phyloP scores from a whole-genome alignment of 768 basidiomycete genomes.

The Dacryopinax spathularia region DNA sequence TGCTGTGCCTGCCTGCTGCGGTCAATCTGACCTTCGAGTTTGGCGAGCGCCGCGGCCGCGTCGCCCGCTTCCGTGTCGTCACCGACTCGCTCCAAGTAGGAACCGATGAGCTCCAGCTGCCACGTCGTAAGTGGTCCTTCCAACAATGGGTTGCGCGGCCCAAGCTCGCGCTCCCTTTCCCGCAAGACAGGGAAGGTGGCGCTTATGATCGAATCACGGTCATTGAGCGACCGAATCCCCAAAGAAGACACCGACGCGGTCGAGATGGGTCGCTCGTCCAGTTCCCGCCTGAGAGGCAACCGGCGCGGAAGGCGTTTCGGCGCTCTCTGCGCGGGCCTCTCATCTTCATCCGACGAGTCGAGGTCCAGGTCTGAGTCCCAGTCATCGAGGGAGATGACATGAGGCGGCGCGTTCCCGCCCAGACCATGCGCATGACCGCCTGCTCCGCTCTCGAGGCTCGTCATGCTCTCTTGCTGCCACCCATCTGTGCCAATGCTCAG shows the following conservation, averaged over 20 bases:
- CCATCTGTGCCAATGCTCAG: neutral
- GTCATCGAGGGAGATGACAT: constrained; percentile 66
- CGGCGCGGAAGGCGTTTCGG: constrained; percentile 42
- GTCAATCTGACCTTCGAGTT: constrained; percentile 79
- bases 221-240: constrained; percentile 33
- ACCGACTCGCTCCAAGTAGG: constrained; percentile 61
- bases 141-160: neutral
- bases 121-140: constrained; percentile 35
- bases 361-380: constrained; percentile 50
- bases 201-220: constrained; percentile 8
- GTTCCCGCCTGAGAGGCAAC: constrained; percentile 61
- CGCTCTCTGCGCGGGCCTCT: constrained; percentile 11
- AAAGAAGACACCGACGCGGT: constrained; percentile 63
- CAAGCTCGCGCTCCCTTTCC: constrained; percentile 3
- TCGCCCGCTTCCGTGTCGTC: constrained; percentile 51
- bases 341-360: constrained; percentile 41
- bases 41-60: constrained; percentile 63
- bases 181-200: constrained; percentile 4
- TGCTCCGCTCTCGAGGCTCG: neutral
- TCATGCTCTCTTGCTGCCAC: constrained; percentile 2
- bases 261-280: constrained; percentile 64
- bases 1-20: constrained; percentile 35
- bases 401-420: constrained; percentile 28
- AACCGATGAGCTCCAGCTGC: constrained; percentile 41
- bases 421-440: neutral